Percentiles rank a stretch among this genome's conserved stretches.
phyloP scores from a whole-genome alignment of 1,284 basidiomycete genomes.

The Ceratobasidium papillatum region DNA sequence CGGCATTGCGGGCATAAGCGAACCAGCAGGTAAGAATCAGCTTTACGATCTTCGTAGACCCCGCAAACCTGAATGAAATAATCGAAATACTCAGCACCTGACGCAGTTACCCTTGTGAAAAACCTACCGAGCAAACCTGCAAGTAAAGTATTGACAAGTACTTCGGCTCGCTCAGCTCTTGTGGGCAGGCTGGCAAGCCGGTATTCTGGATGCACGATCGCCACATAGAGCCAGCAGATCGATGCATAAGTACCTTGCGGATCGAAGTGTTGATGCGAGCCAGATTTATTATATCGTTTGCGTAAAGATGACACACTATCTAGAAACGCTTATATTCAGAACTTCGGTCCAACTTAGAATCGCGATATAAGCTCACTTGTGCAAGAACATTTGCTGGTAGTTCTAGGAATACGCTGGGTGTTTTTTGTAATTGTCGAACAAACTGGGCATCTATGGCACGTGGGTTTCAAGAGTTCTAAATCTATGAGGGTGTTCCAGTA shows the following conservation, averaged over 20 bases:
- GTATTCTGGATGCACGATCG: conserved; percentile 3
- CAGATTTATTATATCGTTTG: conserved; percentile 7
- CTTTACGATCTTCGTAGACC: not conserved
- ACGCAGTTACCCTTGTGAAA: not conserved
- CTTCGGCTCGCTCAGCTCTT: not conserved
- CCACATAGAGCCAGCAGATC: conserved; percentile 18
- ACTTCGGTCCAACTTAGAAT: not conserved
- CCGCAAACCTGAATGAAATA: not conserved
- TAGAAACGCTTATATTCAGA: not conserved
- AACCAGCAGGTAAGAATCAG: not conserved
- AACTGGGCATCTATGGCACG: too few species aligned
- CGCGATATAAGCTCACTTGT: not conserved
- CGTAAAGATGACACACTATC: not conserved
- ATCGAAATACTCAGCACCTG: not conserved
- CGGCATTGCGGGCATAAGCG: not conserved
- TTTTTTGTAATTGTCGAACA: not conserved
- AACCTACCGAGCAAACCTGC: conserved; percentile 15
- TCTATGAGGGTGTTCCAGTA: too few species aligned
- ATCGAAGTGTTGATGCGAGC: conserved; percentile 22
- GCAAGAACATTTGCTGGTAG: not conserved
- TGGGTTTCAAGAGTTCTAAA: too few species aligned
- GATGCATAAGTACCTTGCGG: conserved; percentile 16
- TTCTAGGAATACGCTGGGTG: not conserved
- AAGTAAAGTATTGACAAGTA: conserved; percentile 8
- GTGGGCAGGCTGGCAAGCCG: conserved; percentile 10